phyloP scores from a whole-genome alignment of 176 grass and related monocot genomes.

The Zizania latifolia region DNA sequence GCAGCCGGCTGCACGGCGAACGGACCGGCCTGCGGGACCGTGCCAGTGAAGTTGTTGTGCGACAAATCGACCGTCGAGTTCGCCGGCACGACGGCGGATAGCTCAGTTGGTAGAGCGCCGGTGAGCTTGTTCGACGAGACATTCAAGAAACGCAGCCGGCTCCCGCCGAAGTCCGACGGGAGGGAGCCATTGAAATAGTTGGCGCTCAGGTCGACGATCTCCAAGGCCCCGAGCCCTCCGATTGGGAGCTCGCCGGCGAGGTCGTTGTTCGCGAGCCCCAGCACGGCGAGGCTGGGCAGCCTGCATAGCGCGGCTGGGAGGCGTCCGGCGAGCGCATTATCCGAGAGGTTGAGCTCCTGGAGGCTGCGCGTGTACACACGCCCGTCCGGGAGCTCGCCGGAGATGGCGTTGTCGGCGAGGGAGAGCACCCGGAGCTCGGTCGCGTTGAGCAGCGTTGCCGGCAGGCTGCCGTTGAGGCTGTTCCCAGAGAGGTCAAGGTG shows the following conservation, averaged over 20 bases:
- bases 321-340: slow-evolving; percentile 47
- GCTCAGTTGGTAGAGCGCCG: slow-evolving; percentile 42
- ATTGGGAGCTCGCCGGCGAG: slow-evolving; percentile 49
- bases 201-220: slow-evolving; percentile 66
- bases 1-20: slow-evolving; percentile 47
- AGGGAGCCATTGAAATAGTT: slow-evolving; percentile 63
- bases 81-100: slow-evolving; percentile 32
- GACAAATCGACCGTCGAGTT: slow-evolving; percentile 72
- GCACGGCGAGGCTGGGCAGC: slow-evolving; percentile 44
- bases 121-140: slow-evolving; percentile 63
- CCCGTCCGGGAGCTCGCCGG: slow-evolving; percentile 47
- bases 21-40: slow-evolving; percentile 42
- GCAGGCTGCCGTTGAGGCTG: slow-evolving; percentile 47
- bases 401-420: slow-evolving; percentile 53
- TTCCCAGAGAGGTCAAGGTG: slow-evolving; percentile 90
- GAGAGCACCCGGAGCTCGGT: slow-evolving; percentile 66
- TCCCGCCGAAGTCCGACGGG: slow-evolving; percentile 53
- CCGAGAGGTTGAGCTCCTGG: slow-evolving; percentile 72
- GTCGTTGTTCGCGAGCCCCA: slow-evolving; percentile 60
- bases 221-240: slow-evolving; percentile 38
- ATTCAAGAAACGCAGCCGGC: slow-evolving; percentile 44
- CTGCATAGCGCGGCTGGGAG: slow-evolving; percentile 41
- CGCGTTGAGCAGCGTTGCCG: slow-evolving; percentile 45
- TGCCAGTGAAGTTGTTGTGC: slow-evolving; percentile 73
- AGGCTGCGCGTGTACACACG: slow-evolving; percentile 18